phyloP scores from a whole-genome alignment of 2,329 filamentous ascomycete species.

The Microcyclospora tardicrescens region DNA sequence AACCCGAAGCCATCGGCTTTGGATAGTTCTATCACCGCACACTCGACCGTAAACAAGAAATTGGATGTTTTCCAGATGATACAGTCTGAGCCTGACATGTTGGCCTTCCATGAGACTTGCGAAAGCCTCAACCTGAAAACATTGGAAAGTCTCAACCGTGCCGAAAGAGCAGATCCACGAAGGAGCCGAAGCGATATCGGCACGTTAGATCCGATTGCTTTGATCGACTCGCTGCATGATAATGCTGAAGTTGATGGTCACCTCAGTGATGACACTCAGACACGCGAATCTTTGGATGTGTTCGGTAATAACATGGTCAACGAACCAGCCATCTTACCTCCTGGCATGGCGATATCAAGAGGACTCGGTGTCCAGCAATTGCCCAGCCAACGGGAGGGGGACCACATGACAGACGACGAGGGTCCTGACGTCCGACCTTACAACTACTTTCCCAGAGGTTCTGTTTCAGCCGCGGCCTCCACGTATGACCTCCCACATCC shows the following conservation, averaged over 20 bases:
- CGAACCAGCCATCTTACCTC: slow-evolving; percentile 18
- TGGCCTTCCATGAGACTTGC: slow-evolving; percentile 38
- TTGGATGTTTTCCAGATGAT: slow-evolving; percentile 23
- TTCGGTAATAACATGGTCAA: slow-evolving; percentile 16
- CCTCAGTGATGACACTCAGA: slow-evolving; percentile 7
- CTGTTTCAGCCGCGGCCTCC: slow-evolving; percentile 2
- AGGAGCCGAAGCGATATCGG: slow-evolving; percentile 34
- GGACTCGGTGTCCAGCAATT: slow-evolving; percentile 4
- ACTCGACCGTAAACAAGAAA: slow-evolving; percentile 11
- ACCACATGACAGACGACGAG: slow-evolving; percentile 12
- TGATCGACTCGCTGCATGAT: slow-evolving; percentile 33
- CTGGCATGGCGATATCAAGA: slow-evolving; percentile 15
- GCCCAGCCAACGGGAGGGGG: slow-evolving; percentile 7
- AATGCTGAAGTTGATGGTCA: slow-evolving; percentile 14
- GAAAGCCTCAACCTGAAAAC: slow-evolving; percentile 35
- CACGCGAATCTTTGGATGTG: slow-evolving; percentile 11
- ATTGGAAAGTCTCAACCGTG: slow-evolving; percentile 37
- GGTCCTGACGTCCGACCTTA: slow-evolving; percentile 6
- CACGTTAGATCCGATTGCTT: slow-evolving; percentile 33
- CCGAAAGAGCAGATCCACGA: slow-evolving; percentile 40
- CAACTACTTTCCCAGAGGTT: slow-evolving; percentile 7
- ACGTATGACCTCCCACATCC: slow-evolving; percentile 3
- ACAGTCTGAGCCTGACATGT: slow-evolving; percentile 31
- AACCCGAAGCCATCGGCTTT: slow-evolving; percentile 11
- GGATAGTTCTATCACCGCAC: slow-evolving; percentile 15